Percentiles rank a stretch among this genome's conserved stretches.
phyloP scores from a whole-genome alignment of 2,329 filamentous ascomycete genomes.

The Aspergillus neoniger region DNA sequence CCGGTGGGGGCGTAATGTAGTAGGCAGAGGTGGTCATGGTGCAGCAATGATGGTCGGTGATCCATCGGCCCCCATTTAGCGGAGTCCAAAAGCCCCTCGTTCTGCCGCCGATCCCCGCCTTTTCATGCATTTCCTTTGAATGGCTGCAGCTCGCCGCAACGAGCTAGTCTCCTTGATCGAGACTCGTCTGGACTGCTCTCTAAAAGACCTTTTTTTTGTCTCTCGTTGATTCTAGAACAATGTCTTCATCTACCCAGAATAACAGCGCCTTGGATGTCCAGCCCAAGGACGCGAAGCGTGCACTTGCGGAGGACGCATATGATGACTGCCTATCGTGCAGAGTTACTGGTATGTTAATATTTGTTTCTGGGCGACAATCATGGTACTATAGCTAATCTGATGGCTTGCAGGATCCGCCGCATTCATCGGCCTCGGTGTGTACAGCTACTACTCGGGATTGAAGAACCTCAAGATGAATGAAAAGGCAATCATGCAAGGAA shows the following conservation, averaged over 20 bases:
- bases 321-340: conserved; percentile 72
- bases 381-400: not conserved
- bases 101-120: conserved; percentile 39
- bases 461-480: conserved; percentile 68
- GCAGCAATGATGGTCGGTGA: conserved; percentile 4
- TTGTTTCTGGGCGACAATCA: not conserved
- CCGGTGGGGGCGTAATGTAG: conserved; percentile 19
- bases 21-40: conserved; percentile 1
- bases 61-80: not conserved
- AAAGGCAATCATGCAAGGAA: conserved; percentile 63
- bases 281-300: conserved; percentile 63
- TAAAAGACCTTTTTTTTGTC: conserved; percentile 5
- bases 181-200: conserved; percentile 5
- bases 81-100: conserved; percentile 16
- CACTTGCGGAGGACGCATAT: conserved; percentile 45
- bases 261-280: conserved; percentile 52
- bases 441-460: conserved; percentile 76
- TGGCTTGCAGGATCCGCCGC: conserved; percentile 64
- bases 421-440: conserved; percentile 73
- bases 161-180: not conserved
- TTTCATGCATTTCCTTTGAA: conserved; percentile 4
- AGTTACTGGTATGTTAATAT: conserved; percentile 62
- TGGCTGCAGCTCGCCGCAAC: conserved; percentile 1
- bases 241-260: conserved; percentile 50
- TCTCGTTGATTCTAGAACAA: not conserved